phyloP scores from a whole-genome alignment of 345 rosid species.

The Tarenaya hassleriana region DNA sequence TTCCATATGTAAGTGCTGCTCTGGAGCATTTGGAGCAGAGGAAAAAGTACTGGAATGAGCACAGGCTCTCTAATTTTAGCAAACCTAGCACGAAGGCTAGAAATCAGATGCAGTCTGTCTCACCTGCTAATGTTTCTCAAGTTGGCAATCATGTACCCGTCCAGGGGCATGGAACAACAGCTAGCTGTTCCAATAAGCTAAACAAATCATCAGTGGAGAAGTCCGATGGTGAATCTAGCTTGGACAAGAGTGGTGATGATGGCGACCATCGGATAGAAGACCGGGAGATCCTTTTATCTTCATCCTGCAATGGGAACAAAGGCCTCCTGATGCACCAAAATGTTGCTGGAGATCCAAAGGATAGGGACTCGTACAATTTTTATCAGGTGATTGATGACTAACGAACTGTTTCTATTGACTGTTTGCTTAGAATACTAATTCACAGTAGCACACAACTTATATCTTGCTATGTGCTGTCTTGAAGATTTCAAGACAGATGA shows the following conservation, averaged over 20 bases:
- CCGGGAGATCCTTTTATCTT: slow-evolving; percentile 30
- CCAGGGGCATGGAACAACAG: slow-evolving; percentile 20
- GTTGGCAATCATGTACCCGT: slow-evolving; percentile 22
- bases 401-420: slow-evolving; percentile 5
- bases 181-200: slow-evolving; percentile 26
- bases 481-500: slow-evolving; percentile 3
- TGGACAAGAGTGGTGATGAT: slow-evolving; percentile 33
- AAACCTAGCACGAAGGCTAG: slow-evolving; percentile 24
- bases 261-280: slow-evolving; percentile 32
- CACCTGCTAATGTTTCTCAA: slow-evolving; percentile 28
- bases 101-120: slow-evolving; percentile 21
- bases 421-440: slow-evolving; percentile 2
- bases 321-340: slow-evolving; percentile 25
- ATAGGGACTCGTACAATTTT: slow-evolving; percentile 56
- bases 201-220: slow-evolving; percentile 24
- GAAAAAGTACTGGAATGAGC: slow-evolving; percentile 72
- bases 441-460: slow-evolving; percentile 9
- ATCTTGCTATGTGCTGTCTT: slow-evolving; percentile 1
- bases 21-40: slow-evolving; percentile 74
- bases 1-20: slow-evolving; percentile 86
- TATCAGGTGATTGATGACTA: slow-evolving; percentile 59
- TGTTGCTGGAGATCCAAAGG: slow-evolving; percentile 40
- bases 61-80: slow-evolving; percentile 24
- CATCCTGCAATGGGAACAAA: slow-evolving; percentile 43
- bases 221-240: slow-evolving; percentile 30